Evolutionary conservation across 257 asterid species (phyloP).

Genomic region (Lycium ferocissimum): DNA sequence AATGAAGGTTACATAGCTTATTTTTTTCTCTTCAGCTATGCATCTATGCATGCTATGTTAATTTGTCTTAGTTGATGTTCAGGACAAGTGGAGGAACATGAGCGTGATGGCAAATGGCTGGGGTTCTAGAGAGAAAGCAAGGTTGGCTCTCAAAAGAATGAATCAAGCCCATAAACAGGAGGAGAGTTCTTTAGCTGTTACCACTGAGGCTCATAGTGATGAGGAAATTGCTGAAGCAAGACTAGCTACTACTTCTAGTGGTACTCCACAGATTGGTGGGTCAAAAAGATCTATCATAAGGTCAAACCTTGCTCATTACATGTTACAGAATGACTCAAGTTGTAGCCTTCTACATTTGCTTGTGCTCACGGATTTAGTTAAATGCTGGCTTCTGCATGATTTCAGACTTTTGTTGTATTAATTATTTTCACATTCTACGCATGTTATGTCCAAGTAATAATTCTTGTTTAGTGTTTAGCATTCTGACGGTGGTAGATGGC

Average conservation of each 20-base stretch:
- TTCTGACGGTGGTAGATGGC: neutral
- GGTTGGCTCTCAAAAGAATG: conserved; percentile 73
- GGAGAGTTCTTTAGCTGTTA: conserved; percentile 56
- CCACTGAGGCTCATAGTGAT: conserved; percentile 62
- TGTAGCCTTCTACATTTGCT: neutral
- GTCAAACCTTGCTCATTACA: conserved; percentile 43
- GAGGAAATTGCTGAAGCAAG: conserved; percentile 66
- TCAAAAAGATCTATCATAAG: conserved; percentile 88
- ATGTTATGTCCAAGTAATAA: neutral
- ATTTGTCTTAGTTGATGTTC: conserved; percentile 40
- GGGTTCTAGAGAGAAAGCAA: conserved; percentile 89
- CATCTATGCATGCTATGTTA: conserved; percentile 12
- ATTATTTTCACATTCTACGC: conserved; percentile 1
- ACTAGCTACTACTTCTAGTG: conserved; percentile 64
- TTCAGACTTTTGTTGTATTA: neutral
- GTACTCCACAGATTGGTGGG: conserved; percentile 69
- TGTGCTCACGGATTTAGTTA: neutral
- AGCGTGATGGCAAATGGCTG: conserved; percentile 93
- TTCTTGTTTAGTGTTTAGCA: neutral
- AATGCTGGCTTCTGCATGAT: conserved; percentile 8
- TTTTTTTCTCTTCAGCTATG: neutral
- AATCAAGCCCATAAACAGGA: conserved; percentile 66
- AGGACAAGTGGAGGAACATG: conserved; percentile 99
- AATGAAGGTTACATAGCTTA: neutral
- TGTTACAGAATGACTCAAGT: neutral